A percentile compares a stretch with the other conserved stretches of the same genome.
These are phyloP conservation scores for Coemansia sp. DNA, from an alignment of 371 early-diverging fungal genomes.

Conservation along the genomic window DNA sequence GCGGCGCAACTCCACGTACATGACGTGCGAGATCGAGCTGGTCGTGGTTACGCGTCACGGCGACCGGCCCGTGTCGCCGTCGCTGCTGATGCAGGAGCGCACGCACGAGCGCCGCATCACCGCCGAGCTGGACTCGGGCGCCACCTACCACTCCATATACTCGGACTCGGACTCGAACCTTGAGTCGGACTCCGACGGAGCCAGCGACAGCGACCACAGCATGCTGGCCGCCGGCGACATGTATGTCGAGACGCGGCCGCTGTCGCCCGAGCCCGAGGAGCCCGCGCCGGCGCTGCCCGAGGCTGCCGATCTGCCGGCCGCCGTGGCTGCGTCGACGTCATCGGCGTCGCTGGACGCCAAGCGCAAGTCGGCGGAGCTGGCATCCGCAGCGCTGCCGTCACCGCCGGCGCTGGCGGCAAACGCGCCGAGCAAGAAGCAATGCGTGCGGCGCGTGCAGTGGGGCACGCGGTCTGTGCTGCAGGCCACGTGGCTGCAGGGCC, in stretches of 20 bases:
- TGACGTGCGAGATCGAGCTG: constrained; percentile 37
- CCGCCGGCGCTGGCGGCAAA: not conserved
- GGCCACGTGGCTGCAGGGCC: constrained; percentile 16
- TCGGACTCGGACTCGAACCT: constrained; percentile 1
- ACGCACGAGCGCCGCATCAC: constrained; percentile 23
- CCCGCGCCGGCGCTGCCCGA: not conserved
- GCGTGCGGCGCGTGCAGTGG: constrained; percentile 28
- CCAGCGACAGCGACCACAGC: too few species aligned
- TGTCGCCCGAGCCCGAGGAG: constrained; percentile 9
- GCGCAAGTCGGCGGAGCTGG: constrained; percentile 28
- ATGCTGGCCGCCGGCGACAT: not conserved
- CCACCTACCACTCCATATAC: constrained; percentile 20
- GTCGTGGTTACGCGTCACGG: constrained; percentile 17
- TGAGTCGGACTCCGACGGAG: not conserved
- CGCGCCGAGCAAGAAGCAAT: constrained; percentile 26
- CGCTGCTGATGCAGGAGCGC: constrained; percentile 38
- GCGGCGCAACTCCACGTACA: constrained; percentile 38
- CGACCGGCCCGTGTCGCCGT: constrained; percentile 37
- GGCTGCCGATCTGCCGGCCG: constrained; percentile 1
- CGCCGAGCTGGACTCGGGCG: not conserved
- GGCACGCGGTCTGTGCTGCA: constrained; percentile 22
- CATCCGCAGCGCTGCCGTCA: not conserved
- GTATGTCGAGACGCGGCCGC: constrained; percentile 20
- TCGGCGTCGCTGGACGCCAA: constrained; percentile 12
- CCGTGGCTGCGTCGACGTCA: not conserved